phyloP scores from a whole-genome alignment of 2,329 filamentous ascomycete species.

The Periconia digitata region DNA sequence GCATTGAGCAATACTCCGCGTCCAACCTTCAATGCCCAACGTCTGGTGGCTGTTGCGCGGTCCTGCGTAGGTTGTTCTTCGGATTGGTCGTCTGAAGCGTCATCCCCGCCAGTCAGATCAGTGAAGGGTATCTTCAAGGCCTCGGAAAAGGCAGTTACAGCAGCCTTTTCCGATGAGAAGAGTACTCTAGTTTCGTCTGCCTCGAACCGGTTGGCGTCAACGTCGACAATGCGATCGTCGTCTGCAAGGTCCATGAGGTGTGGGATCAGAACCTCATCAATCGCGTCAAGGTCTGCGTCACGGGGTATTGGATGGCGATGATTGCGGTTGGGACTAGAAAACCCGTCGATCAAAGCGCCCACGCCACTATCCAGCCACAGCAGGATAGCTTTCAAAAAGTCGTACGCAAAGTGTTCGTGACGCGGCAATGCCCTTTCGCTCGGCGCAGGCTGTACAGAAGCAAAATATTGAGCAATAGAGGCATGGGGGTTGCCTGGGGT shows the following conservation, averaged over 20 bases:
- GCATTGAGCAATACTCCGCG: constrained; percentile 62
- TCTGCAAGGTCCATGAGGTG: constrained; percentile 59
- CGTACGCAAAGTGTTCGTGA: constrained; percentile 61
- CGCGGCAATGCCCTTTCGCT: constrained; percentile 34
- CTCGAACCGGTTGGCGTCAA: constrained; percentile 62
- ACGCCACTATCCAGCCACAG: constrained; percentile 64
- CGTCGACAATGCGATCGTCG: constrained; percentile 54
- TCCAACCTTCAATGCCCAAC: constrained; percentile 63
- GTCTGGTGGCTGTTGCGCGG: constrained; percentile 48
- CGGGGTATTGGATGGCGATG: constrained; percentile 56
- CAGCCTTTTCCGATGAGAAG: constrained; percentile 56
- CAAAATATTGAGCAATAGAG: constrained; percentile 49
- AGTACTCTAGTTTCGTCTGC: constrained; percentile 55
- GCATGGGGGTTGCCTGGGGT: constrained; percentile 42
- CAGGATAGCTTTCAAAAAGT: constrained; percentile 65
- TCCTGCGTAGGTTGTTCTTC: constrained; percentile 43
- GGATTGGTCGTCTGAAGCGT: constrained; percentile 20
- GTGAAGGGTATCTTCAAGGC: constrained; percentile 57
- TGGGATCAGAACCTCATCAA: constrained; percentile 60
- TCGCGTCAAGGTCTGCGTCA: constrained; percentile 53
- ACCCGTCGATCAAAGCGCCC: constrained; percentile 57
- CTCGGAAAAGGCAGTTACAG: constrained; percentile 59
- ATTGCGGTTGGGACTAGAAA: constrained; percentile 51
- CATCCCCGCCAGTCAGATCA: constrained; percentile 48
- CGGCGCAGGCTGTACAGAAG: constrained; percentile 51